These are phyloP conservation scores for Trypanosoma congolense DNA, from an alignment of 208 protist species.

Conservation along the genomic window DNA sequence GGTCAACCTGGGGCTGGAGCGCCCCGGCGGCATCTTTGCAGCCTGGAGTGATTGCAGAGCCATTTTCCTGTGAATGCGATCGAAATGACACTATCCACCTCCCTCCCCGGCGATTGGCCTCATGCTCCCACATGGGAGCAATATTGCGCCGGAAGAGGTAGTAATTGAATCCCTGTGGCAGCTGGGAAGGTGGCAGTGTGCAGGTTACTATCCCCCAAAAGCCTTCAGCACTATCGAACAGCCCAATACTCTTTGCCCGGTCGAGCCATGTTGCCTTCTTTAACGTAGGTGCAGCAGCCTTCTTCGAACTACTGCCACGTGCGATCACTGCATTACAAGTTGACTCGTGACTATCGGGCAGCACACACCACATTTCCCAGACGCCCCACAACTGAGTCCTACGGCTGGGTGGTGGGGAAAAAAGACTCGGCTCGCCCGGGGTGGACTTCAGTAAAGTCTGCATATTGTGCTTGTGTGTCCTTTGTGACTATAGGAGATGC, in stretches of 20 bases:
- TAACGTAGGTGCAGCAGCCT: neutral
- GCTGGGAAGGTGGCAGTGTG: constrained; percentile 65
- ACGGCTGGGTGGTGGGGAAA: constrained; percentile 7
- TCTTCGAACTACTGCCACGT: constrained; percentile 12
- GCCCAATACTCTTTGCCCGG: constrained; percentile 68
- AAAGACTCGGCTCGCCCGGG: constrained; percentile 22
- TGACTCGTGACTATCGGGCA: constrained; percentile 26
- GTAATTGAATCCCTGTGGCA: constrained; percentile 70
- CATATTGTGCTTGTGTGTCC: constrained; percentile 4
- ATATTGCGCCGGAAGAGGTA: constrained; percentile 88
- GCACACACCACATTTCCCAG: constrained; percentile 88
- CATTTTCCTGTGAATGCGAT: neutral
- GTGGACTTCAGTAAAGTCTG: constrained; percentile 11
- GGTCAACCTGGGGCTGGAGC: constrained; percentile 47
- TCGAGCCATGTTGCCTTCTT: constrained; percentile 66
- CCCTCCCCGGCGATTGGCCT: constrained; percentile 82
- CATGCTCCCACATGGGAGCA: constrained; percentile 89
- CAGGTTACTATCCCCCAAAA: constrained; percentile 82
- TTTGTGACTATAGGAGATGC: neutral
- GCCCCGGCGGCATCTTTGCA: neutral
- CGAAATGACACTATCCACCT: constrained; percentile 79
- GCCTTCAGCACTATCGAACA: constrained; percentile 86
- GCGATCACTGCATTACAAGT: constrained; percentile 2
- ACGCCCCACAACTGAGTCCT: constrained; percentile 85
- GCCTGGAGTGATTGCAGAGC: constrained; percentile 7